A percentile compares a stretch with the other conserved stretches of the same genome.
Conservation (phyloP, 2,329 filamentous ascomycete genomes). For the Calonectria pteridis region DNA sequence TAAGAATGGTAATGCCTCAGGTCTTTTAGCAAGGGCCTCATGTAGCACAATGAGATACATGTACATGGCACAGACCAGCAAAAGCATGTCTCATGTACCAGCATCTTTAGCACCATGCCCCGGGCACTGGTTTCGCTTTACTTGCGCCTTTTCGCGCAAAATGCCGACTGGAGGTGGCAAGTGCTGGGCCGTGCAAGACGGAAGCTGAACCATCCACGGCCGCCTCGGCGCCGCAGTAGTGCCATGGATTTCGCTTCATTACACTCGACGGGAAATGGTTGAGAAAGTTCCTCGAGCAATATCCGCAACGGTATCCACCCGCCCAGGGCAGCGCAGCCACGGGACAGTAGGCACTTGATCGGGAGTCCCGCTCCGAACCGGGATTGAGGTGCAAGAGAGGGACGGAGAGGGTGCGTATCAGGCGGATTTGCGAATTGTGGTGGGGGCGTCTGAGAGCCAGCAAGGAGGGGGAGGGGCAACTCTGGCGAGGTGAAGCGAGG, state of each 20-base stretch:
- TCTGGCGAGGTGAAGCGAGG: slow-evolving; percentile 24
- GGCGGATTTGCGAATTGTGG: slow-evolving; percentile 20
- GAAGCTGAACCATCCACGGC: neutral
- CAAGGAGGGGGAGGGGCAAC: slow-evolving; percentile 37
- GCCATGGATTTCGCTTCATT: neutral
- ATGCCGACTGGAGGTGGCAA: neutral
- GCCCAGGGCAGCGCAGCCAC: slow-evolving; percentile 21
- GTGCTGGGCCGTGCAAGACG: neutral
- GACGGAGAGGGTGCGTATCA: neutral
- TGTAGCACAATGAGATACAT: no score
- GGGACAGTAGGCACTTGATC: slow-evolving; percentile 38
- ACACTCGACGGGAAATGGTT: slow-evolving; percentile 18
- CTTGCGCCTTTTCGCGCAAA: neutral
- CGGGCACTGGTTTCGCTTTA: neutral
- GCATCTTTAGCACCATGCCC: neutral
- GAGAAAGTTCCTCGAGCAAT: slow-evolving; percentile 15
- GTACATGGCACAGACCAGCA: no score
- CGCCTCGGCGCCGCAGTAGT: neutral
- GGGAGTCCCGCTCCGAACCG: slow-evolving; percentile 34
- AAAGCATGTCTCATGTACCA: neutral
- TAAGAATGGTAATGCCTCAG: no score
- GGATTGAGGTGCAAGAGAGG: slow-evolving; percentile 15
- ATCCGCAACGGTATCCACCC: neutral
- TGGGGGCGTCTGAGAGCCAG: slow-evolving; percentile 27
- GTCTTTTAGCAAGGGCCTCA: no score